Evolutionary conservation across 2,329 filamentous ascomycete genomes (phyloP).

Genomic region (Cladosporium sp.): DNA sequence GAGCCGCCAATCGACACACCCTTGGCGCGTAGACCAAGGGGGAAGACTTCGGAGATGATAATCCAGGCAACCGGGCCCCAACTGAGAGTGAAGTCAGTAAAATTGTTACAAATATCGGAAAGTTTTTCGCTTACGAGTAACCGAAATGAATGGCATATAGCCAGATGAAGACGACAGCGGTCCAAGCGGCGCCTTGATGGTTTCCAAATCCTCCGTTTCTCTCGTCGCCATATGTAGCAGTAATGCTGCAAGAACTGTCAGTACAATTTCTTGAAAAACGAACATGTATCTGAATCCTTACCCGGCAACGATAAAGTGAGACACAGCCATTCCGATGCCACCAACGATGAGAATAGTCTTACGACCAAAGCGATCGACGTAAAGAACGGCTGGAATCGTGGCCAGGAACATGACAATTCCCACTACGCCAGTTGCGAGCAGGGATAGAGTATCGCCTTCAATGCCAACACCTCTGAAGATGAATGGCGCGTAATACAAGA

Average conservation of each 20-base stretch:
- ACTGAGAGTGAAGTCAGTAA: background rate
- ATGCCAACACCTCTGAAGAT: slow-evolving; percentile 54
- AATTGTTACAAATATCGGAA: too few relatives aligned
- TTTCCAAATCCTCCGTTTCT: too few relatives aligned
- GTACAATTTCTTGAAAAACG: background rate
- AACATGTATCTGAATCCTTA: too few relatives aligned
- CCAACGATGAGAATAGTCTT: slow-evolving; percentile 44
- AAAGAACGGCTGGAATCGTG: slow-evolving; percentile 68
- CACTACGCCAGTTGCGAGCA: slow-evolving; percentile 71
- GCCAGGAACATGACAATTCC: slow-evolving; percentile 70
- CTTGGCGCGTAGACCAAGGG: slow-evolving; percentile 33
- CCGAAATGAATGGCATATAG: slow-evolving; percentile 73
- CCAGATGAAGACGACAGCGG: slow-evolving; percentile 68
- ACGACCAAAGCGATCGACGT: slow-evolving; percentile 60
- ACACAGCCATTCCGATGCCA: slow-evolving; percentile 34
- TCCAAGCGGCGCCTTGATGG: slow-evolving; percentile 65
- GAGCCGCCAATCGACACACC: slow-evolving; percentile 30
- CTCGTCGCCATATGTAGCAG: slow-evolving; percentile 43
- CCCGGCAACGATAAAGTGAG: slow-evolving; percentile 57
- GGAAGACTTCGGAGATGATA: slow-evolving; percentile 34
- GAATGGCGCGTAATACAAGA: slow-evolving; percentile 42
- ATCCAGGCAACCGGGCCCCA: slow-evolving; percentile 74
- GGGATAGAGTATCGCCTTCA: slow-evolving; percentile 50
- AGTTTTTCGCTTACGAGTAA: slow-evolving; percentile 51
- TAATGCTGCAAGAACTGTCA: background rate